phyloP scores from a whole-genome alignment of 2,329 filamentous ascomycete species.

The Phyllosticta citrichinensis region DNA sequence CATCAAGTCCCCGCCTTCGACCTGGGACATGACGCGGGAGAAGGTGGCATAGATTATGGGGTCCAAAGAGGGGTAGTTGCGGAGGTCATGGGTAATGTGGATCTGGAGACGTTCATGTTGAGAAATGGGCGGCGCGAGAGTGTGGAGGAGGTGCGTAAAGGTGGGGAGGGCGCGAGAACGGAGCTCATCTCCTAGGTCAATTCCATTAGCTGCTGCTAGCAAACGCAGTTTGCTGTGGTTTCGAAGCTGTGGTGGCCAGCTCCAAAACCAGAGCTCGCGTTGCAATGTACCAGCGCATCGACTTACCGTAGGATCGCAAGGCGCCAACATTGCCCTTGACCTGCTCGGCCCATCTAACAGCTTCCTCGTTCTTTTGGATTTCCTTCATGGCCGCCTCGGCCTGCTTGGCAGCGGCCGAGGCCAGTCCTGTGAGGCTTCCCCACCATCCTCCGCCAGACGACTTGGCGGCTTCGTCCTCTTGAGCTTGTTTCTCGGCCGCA shows the following conservation, averaged over 20 bases:
- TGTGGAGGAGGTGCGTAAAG: conserved; percentile 90
- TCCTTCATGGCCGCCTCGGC: conserved; percentile 90
- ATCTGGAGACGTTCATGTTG: conserved; percentile 95
- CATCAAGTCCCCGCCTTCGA: conserved; percentile 89
- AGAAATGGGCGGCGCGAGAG: conserved; percentile 88
- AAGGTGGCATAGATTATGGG: conserved; percentile 88
- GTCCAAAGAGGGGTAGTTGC: conserved; percentile 88
- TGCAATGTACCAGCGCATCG: neutral
- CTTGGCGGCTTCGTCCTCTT: conserved; percentile 40
- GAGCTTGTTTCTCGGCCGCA: conserved; percentile 46
- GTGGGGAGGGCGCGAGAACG: conserved; percentile 70
- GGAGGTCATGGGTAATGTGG: conserved; percentile 92
- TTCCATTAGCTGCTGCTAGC: neutral
- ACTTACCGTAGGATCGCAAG: conserved; percentile 62
- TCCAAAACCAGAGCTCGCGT: neutral
- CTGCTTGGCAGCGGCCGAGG: conserved; percentile 64
- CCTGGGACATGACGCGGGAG: conserved; percentile 94
- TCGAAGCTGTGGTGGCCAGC: neutral
- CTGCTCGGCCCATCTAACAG: conserved; percentile 91
- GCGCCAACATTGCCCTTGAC: conserved; percentile 74
- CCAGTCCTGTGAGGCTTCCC: conserved; percentile 75
- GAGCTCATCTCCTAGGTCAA: conserved; percentile 59
- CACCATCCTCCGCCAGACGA: conserved; percentile 37
- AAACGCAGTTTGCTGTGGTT: conserved; percentile 12
- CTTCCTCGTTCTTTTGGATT: conserved; percentile 92